Conservation (phyloP, 176 grass and related monocot genomes). For the Lolium rigidum region DNA sequence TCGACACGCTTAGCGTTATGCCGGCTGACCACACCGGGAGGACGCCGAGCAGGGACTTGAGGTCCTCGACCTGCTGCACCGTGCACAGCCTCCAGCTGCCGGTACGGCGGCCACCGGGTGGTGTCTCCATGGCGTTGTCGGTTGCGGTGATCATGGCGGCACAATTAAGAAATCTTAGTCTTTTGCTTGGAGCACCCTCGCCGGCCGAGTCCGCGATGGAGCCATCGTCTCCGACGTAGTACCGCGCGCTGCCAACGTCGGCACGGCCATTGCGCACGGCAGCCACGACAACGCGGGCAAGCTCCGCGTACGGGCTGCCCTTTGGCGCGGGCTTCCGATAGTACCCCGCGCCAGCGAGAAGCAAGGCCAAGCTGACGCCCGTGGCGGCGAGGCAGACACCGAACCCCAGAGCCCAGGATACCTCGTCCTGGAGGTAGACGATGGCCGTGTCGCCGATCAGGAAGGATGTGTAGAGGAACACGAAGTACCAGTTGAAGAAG, state of each 20-base stretch:
- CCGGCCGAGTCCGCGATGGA: neutral
- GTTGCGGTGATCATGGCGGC: slow-evolving; percentile 49
- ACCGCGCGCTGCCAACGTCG: neutral
- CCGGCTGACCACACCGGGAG: slow-evolving; percentile 48
- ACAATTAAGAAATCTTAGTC: slow-evolving; percentile 52
- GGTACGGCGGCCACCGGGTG: slow-evolving; percentile 26
- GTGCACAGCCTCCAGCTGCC: slow-evolving; percentile 40
- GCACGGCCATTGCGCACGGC: slow-evolving; percentile 35
- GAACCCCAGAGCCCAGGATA: slow-evolving; percentile 63
- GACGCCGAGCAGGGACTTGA: slow-evolving; percentile 47
- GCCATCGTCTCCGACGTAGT: slow-evolving; percentile 30
- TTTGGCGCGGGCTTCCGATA: slow-evolving; percentile 37
- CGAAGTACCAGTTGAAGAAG: slow-evolving; percentile 83
- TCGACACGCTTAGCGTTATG: slow-evolving; percentile 44
- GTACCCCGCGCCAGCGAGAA: slow-evolving; percentile 50
- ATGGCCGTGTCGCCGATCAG: slow-evolving; percentile 55
- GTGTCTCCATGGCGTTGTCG: slow-evolving; percentile 13
- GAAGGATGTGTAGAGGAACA: slow-evolving; percentile 49
- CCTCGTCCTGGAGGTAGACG: slow-evolving; percentile 66
- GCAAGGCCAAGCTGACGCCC: slow-evolving; percentile 35
- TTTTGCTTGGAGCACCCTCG: slow-evolving; percentile 27
- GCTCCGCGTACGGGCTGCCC: slow-evolving; percentile 68
- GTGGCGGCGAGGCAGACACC: slow-evolving; percentile 15
- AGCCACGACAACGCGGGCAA: slow-evolving; percentile 63
- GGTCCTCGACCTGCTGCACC: slow-evolving; percentile 49